Conservation (phyloP, 2,329 filamentous ascomycete species). For the Catunica adiposa region DNA sequence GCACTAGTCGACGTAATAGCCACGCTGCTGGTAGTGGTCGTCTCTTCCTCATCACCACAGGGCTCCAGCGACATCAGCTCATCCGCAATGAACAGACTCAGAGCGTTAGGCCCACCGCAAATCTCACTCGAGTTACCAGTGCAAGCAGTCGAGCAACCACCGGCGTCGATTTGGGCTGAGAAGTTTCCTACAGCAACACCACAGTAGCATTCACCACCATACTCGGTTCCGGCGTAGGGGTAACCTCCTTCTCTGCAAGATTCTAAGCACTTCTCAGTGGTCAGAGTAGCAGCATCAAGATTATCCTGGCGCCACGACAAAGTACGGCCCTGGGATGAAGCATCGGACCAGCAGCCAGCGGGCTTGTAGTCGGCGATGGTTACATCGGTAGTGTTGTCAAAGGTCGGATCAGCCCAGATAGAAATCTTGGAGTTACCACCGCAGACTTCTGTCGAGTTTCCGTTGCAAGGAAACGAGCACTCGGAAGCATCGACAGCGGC, state of each 20-base stretch:
- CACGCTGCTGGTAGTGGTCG: slow-evolving; percentile 11
- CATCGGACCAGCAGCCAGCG: slow-evolving; percentile 44
- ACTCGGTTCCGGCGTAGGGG: slow-evolving; percentile 33
- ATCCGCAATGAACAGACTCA: slow-evolving; percentile 32
- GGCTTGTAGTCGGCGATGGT: slow-evolving; percentile 38
- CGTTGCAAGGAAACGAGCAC: slow-evolving; percentile 40
- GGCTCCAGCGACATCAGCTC: slow-evolving; percentile 35
- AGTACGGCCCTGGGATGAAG: slow-evolving; percentile 26
- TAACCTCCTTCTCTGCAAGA: slow-evolving; percentile 29
- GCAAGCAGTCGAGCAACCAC: slow-evolving; percentile 35
- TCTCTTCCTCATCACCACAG: slow-evolving; percentile 22
- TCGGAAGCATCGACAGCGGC: slow-evolving; percentile 34
- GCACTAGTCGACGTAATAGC: slow-evolving; percentile 13
- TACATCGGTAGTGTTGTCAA: slow-evolving; percentile 27
- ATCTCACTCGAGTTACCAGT: slow-evolving; percentile 28
- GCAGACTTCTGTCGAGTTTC: slow-evolving; percentile 29
- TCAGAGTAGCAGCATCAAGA: slow-evolving; percentile 24
- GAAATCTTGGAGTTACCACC: slow-evolving; percentile 32
- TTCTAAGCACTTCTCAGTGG: slow-evolving; percentile 27
- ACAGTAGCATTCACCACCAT: slow-evolving; percentile 29
- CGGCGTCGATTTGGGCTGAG: slow-evolving; percentile 22
- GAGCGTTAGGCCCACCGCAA: slow-evolving; percentile 28
- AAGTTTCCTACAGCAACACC: slow-evolving; percentile 36
- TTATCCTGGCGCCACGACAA: slow-evolving; percentile 28
- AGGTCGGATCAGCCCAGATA: slow-evolving; percentile 33